phyloP scores from a whole-genome alignment of 345 rosid genomes.

The Eucalyptus decipiens region DNA sequence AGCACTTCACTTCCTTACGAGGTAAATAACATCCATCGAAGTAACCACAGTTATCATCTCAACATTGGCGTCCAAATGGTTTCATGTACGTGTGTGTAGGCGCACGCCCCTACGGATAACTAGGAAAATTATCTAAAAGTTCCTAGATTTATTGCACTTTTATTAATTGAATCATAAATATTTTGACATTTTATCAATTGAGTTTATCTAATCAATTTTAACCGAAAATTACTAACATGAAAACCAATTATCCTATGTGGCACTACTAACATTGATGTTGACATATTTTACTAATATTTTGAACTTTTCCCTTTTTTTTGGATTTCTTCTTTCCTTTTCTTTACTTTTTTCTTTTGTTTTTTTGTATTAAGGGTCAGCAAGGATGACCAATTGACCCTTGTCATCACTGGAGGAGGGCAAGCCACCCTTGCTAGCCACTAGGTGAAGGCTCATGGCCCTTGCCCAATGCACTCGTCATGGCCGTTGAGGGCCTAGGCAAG shows the following conservation, averaged over 20 bases:
- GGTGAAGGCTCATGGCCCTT: not conserved
- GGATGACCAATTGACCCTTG: fast-evolving
- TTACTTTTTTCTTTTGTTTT: no score
- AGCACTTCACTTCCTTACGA: not conserved
- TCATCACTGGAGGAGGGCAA: fast-evolving
- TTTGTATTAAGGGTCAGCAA: not conserved
- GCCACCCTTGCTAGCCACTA: fast-evolving
- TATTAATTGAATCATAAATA: no score
- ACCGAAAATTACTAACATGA: fast-evolving
- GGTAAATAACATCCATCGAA: not conserved
- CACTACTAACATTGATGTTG: fast-evolving
- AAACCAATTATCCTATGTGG: fast-evolving
- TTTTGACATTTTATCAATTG: not conserved
- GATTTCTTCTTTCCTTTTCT: no score
- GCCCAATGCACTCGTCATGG: not conserved
- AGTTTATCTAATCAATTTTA: fast-evolving
- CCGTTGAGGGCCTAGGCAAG: not conserved
- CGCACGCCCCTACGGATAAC: not conserved
- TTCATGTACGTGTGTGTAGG: not conserved
- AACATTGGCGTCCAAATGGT: not conserved
- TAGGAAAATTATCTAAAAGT: no score
- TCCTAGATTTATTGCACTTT: fast-evolving
- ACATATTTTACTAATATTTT: no score
- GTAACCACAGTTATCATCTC: fast-evolving
- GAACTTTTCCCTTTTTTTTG: no score